Conservation (phyloP, 2,329 filamentous ascomycete genomes). For the Trichocomaceae sp. region DNA sequence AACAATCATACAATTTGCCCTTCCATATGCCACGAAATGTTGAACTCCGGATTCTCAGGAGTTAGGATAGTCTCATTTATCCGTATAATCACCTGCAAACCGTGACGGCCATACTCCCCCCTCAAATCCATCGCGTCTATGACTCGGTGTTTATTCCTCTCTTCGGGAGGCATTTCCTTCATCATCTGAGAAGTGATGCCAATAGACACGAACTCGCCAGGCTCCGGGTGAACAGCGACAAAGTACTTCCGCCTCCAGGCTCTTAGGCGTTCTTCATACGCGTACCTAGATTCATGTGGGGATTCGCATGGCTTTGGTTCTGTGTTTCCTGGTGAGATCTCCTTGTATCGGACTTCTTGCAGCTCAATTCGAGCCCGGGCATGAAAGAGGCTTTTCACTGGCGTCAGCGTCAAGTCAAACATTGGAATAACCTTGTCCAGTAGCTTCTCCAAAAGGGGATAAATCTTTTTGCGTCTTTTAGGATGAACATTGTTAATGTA, state of each 20-base stretch:
- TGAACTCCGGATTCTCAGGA: slow-evolving; percentile 51
- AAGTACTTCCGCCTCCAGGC: slow-evolving; percentile 22
- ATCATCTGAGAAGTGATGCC: slow-evolving; percentile 26
- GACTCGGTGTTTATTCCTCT: slow-evolving; percentile 22
- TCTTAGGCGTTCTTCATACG: slow-evolving; percentile 20
- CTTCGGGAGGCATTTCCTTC: slow-evolving; percentile 21
- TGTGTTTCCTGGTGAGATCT: slow-evolving; percentile 13
- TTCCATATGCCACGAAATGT: slow-evolving; percentile 44
- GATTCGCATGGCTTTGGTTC: slow-evolving; percentile 11
- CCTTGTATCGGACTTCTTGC: slow-evolving; percentile 25
- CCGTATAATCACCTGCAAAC: slow-evolving; percentile 59
- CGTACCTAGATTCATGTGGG: slow-evolving; percentile 17
- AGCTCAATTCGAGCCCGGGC: slow-evolving; percentile 28
- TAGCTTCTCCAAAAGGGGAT: slow-evolving; percentile 32
- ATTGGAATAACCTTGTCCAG: slow-evolving; percentile 25
- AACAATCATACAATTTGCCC: slow-evolving; percentile 34
- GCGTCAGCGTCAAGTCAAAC: slow-evolving; percentile 25
- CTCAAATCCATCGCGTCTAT: slow-evolving; percentile 25
- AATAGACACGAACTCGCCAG: slow-evolving; percentile 24
- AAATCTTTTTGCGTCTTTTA: slow-evolving; percentile 26
- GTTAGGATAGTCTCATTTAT: slow-evolving; percentile 54
- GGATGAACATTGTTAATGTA: slow-evolving; percentile 46
- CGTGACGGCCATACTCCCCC: slow-evolving; percentile 33
- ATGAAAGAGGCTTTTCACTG: slow-evolving; percentile 27
- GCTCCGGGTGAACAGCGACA: slow-evolving; percentile 23